phyloP scores from a whole-genome alignment of 768 basidiomycete species.

The Trametes cinnabarina region DNA sequence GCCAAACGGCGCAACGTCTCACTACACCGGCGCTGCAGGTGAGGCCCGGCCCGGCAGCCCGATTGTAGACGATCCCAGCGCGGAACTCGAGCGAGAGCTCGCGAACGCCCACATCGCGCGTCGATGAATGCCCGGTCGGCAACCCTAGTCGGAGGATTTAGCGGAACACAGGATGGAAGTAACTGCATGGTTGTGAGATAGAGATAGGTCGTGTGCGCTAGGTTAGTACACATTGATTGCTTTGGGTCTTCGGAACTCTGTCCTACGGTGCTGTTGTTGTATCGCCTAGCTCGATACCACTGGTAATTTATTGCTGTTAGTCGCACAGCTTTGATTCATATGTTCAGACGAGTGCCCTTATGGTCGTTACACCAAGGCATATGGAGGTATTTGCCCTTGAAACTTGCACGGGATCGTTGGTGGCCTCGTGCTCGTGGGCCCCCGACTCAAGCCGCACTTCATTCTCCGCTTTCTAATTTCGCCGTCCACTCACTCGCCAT shows the following conservation, averaged over 20 bases:
- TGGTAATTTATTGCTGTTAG: conserved; percentile 4
- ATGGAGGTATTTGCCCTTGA: too few relatives aligned
- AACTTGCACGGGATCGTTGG: too few relatives aligned
- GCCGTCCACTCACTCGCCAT: too few relatives aligned
- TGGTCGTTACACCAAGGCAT: too few relatives aligned
- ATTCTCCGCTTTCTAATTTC: too few relatives aligned
- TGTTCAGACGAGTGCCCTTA: too few relatives aligned
- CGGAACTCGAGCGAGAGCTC: conserved; percentile 84
- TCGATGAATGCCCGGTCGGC: background rate
- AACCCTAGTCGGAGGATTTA: background rate
- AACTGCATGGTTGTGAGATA: background rate
- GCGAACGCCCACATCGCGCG: conserved; percentile 62
- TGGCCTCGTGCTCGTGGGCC: too few relatives aligned
- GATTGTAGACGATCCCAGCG: conserved; percentile 81
- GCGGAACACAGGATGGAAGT: background rate
- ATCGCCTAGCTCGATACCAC: background rate
- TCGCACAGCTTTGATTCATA: too few relatives aligned
- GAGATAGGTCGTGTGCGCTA: background rate
- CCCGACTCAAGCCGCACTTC: too few relatives aligned
- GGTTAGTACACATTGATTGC: background rate
- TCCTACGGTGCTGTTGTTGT: background rate
- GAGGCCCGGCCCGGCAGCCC: conserved; percentile 56
- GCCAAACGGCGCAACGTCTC: conserved; percentile 66
- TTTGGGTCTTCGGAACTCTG: background rate
- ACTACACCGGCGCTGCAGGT: conserved; percentile 50